These are phyloP conservation scores for Fulvia fulva DNA, from an alignment of 2,329 filamentous ascomycete genomes.

Conservation along the genomic window DNA sequence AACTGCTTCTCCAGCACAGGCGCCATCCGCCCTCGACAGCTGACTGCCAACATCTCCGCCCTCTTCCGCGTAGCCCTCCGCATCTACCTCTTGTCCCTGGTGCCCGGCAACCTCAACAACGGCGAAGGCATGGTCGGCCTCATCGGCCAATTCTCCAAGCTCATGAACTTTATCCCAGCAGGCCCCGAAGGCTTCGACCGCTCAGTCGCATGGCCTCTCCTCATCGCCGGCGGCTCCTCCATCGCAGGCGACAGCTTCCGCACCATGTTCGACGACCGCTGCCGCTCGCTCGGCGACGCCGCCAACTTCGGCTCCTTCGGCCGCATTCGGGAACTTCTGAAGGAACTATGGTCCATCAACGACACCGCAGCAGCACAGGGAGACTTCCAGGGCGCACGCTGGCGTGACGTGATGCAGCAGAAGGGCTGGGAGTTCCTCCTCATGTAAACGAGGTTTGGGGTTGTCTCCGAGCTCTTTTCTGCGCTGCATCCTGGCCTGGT, in stretches of 20 bases:
- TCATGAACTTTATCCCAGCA: conserved; percentile 76
- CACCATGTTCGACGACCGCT: conserved; percentile 69
- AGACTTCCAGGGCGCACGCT: conserved; percentile 70
- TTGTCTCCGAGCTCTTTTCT: background rate
- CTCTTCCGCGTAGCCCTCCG: conserved; percentile 89
- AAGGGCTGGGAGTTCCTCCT: conserved; percentile 91
- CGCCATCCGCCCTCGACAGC: conserved; percentile 73
- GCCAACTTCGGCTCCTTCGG: conserved; percentile 80
- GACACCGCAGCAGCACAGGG: conserved; percentile 56
- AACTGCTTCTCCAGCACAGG: conserved; percentile 60
- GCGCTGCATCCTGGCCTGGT: conserved; percentile 28
- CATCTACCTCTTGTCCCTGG: conserved; percentile 93
- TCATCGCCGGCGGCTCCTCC: conserved; percentile 79
- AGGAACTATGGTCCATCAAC: conserved; percentile 75
- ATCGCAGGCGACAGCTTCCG: conserved; percentile 71
- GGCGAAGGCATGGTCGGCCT: conserved; percentile 72
- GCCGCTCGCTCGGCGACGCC: conserved; percentile 69
- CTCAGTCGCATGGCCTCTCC: conserved; percentile 86
- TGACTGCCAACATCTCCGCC: conserved; percentile 82
- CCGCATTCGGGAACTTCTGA: conserved; percentile 71
- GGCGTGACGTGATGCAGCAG: conserved; percentile 88
- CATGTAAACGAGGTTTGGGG: conserved; percentile 54
- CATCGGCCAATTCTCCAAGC: conserved; percentile 70
- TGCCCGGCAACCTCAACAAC: conserved; percentile 77
- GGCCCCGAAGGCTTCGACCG: conserved; percentile 82